Base-by-base conservation (phyloP, 805 yeast genomes). In the Yamadazyma takamatsuzukensis region DNA sequence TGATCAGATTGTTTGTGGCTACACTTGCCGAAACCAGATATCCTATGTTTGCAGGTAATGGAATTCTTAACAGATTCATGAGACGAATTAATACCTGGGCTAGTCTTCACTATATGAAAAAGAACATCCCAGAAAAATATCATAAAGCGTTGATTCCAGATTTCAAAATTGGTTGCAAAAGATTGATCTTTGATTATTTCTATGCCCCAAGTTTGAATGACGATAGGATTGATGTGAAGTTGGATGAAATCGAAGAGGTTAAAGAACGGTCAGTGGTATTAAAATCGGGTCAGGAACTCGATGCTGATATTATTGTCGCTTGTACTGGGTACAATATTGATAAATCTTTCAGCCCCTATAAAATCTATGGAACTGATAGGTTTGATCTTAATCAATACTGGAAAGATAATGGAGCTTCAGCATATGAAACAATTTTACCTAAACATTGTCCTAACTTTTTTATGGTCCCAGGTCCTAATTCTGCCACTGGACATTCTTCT, bases 401-500 rank as follows among this genome's bases (percentile, higher is more conserved):
- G 69, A 27, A 25, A 3, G 43, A 53, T 15, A 50, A 57, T 13
- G 61, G 67, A 6, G 44, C 52, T 3, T 36, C 56, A 25, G 70
- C 69, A 7, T 64, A 63, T 44, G 52, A 56, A 34, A 63, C 71
- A 1, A 21, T 48, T 17, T 39, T 61, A 44, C 48, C 53, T 9
- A 55, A 54, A 32, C 51, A 61, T 18, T 45, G 51, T 26, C 71
- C 71, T 14, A 64, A 64, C 31, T 33, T 54, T 9, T 59, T 63
- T 34, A 14, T 55, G 12, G 45, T 64, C 35, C 64, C 52, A 2
- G 71, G 71, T 6, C 70, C 71, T 19, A 64, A 64, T 36, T 51
- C 66, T 2, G 65, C 66, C 25, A 60, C 70, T 11, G 71, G 71
- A 9, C 70, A 64, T 37, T 54, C 65, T 0, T 63, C 69, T 4